These are phyloP conservation scores for Xylona heveae DNA, from an alignment of 495 filamentous ascomycete species.

Conservation along the genomic window DNA sequence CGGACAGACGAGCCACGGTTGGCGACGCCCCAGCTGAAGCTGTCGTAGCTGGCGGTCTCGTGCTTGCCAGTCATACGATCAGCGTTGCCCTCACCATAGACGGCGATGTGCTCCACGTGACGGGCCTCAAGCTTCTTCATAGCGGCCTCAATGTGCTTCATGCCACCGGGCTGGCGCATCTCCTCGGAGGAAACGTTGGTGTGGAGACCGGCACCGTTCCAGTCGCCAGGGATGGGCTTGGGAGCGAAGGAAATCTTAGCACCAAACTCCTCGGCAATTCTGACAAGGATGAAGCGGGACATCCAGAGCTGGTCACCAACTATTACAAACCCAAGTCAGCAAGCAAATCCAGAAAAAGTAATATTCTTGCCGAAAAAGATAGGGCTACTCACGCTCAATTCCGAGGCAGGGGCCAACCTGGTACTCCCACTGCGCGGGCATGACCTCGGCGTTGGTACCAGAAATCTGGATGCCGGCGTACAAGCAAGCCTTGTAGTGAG, in stretches of 20 bases:
- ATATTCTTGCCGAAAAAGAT: slow-evolving; percentile 1
- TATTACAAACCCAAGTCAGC: slow-evolving; percentile 14
- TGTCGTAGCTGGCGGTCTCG: slow-evolving; percentile 87
- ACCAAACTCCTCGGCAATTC: slow-evolving; percentile 92
- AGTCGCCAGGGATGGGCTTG: slow-evolving; percentile 97
- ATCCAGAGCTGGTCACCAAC: slow-evolving; percentile 98
- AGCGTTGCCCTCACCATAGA: slow-evolving; percentile 91
- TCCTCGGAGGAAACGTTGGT: slow-evolving; percentile 76
- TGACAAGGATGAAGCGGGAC: slow-evolving; percentile 87
- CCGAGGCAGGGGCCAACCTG: slow-evolving; percentile 89
- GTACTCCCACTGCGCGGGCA: slow-evolving; percentile 98
- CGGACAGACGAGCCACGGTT: slow-evolving; percentile 89
- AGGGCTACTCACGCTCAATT: slow-evolving; percentile 44
- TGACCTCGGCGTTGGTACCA: slow-evolving; percentile 97
- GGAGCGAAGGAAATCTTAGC: slow-evolving; percentile 89
- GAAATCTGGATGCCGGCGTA: slow-evolving; percentile 85
- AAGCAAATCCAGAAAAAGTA: no score
- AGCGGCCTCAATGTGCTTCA: slow-evolving; percentile 63
- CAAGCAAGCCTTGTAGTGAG: slow-evolving; percentile 94
- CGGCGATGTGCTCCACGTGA: slow-evolving; percentile 95
- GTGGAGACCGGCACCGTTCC: slow-evolving; percentile 98
- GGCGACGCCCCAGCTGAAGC: slow-evolving; percentile 87
- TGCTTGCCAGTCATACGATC: slow-evolving; percentile 82
- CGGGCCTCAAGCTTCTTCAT: slow-evolving; percentile 33
- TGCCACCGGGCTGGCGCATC: slow-evolving; percentile 80